A percentile compares a stretch with the other conserved stretches of the same genome.
phyloP scores from a whole-genome alignment of 1,139 yeast genomes.

The Debaryomycetaceae sp. region DNA sequence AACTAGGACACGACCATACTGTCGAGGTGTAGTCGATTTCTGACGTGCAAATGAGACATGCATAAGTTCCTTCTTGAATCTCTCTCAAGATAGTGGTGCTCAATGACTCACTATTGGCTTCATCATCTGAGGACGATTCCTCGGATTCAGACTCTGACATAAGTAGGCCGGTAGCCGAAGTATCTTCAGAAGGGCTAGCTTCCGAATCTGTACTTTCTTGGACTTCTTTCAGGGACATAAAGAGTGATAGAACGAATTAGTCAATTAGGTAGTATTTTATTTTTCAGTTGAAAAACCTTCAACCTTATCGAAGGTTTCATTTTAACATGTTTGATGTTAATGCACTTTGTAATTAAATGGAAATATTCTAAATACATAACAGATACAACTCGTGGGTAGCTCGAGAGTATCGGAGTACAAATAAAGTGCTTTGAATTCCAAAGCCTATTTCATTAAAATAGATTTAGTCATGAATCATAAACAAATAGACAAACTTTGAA shows the following conservation, averaged over 20 bases:
- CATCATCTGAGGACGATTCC: constrained; percentile 7
- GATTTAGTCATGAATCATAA: background rate
- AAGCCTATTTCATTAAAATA: background rate
- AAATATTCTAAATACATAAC: background rate
- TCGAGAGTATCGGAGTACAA: background rate
- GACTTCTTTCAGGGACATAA: background rate
- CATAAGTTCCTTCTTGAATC: constrained; percentile 63
- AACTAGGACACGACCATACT: constrained; percentile 71
- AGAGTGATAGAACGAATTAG: background rate
- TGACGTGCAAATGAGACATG: constrained; percentile 81
- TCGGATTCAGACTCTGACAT: constrained; percentile 2
- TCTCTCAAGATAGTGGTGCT: constrained; percentile 46
- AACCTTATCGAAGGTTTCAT: too few species aligned
- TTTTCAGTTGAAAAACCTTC: too few species aligned
- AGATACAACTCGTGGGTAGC: background rate
- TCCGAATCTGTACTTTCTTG: background rate
- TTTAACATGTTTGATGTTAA: background rate
- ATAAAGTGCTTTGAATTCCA: background rate
- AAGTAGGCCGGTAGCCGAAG: background rate
- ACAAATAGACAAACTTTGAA: background rate
- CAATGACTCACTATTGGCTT: constrained; percentile 24
- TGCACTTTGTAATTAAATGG: background rate
- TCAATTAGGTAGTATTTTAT: too few species aligned
- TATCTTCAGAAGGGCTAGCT: background rate
- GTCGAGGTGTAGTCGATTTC: constrained; percentile 66